Evolutionary conservation across 768 basidiomycete genomes (phyloP).

Genomic region (Panaeolus cyanescens): DNA sequence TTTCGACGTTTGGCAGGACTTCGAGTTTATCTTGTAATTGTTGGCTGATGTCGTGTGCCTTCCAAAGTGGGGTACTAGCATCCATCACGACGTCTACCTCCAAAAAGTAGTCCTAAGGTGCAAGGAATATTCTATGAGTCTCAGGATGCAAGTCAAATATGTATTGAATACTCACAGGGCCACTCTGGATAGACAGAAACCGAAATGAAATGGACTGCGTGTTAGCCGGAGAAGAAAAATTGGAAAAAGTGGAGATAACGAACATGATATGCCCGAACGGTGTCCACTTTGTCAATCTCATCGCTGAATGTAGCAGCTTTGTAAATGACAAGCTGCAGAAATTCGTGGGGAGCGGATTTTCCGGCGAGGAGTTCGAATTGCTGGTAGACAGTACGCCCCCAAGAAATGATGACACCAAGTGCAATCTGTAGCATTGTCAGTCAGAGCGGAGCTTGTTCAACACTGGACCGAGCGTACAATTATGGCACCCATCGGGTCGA

Average conservation of each 20-base stretch:
- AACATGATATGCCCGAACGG: conserved; percentile 91
- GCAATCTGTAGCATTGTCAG: conserved; percentile 55
- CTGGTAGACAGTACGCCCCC: conserved; percentile 72
- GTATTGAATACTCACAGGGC: conserved; percentile 49
- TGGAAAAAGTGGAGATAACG: conserved; percentile 25
- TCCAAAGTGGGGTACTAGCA: conserved; percentile 85
- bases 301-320: conserved; percentile 89
- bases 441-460: neutral
- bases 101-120: conserved; percentile 83
- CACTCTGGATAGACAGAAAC: conserved; percentile 49
- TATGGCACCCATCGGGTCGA: conserved; percentile 80
- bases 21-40: conserved; percentile 89
- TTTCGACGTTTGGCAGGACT: conserved; percentile 83
- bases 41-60: conserved; percentile 85
- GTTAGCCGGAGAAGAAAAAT: conserved; percentile 2
- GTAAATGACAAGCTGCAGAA: conserved; percentile 89
- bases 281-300: conserved; percentile 86
- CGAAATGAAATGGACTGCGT: conserved; percentile 10
- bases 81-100: conserved; percentile 96
- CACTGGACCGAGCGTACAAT: conserved; percentile 48
- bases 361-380: conserved; percentile 91
- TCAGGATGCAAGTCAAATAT: neutral
- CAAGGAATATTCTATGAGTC: conserved; percentile 1
- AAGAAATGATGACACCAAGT: conserved; percentile 75
- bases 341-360: conserved; percentile 89